These are phyloP conservation scores for Neurospora sublineolata DNA, from an alignment of 495 filamentous ascomycete species.

Conservation along the genomic window DNA sequence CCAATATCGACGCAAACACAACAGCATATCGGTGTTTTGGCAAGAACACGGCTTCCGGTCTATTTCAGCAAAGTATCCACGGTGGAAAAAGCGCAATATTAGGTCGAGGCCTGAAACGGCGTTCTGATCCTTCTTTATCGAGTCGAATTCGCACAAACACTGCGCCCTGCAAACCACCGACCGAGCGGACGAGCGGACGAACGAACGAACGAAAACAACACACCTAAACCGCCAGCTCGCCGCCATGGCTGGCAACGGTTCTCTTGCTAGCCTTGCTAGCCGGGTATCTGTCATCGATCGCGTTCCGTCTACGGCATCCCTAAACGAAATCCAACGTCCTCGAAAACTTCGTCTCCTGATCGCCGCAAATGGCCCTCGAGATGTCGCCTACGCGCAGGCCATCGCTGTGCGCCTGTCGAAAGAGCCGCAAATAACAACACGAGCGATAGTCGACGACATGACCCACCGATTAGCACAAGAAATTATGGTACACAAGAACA, in stretches of 20 bases:
- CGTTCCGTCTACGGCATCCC: conserved; percentile 20
- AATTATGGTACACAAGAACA: conserved; percentile 38
- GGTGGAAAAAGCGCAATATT: background rate
- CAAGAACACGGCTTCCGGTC: background rate
- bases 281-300: background rate
- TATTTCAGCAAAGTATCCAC: background rate
- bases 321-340: conserved; percentile 31
- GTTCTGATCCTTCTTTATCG: background rate
- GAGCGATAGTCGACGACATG: conserved; percentile 43
- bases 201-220: background rate
- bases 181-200: background rate
- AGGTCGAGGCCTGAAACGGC: background rate
- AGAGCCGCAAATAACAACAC: conserved; percentile 40
- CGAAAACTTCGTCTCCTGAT: conserved; percentile 38
- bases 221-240: background rate
- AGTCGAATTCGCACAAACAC: background rate
- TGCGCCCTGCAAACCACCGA: background rate
- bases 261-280: background rate
- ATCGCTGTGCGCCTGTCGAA: conserved; percentile 45
- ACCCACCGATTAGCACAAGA: conserved; percentile 40
- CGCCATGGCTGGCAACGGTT: background rate
- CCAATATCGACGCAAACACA: background rate
- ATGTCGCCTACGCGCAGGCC: conserved; percentile 40
- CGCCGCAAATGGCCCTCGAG: conserved; percentile 39
- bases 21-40: background rate